Percentiles rank a stretch among this genome's conserved stretches.
These are phyloP conservation scores for Pelargonium fulgidum DNA, from an alignment of 441 rosid genomes.

Conservation along the genomic window DNA sequence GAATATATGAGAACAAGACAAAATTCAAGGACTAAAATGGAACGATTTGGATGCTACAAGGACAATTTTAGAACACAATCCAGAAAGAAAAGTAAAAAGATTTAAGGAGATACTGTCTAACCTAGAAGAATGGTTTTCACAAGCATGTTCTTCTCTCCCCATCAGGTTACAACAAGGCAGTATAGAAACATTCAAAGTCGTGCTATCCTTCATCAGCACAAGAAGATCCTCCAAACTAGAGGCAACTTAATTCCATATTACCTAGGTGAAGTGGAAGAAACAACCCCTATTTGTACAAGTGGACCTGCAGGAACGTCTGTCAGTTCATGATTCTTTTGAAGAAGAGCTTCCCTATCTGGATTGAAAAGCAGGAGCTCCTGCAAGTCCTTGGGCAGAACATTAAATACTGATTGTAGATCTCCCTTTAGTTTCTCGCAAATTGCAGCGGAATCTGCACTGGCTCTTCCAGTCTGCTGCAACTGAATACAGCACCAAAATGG, in stretches of 20 bases:
- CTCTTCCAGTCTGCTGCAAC: conserved; percentile 46
- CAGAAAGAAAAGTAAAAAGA: conserved; percentile 7
- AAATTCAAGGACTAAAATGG: no score
- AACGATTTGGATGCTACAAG: no score
- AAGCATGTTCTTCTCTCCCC: conserved; percentile 17
- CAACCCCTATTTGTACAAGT: conserved; percentile 20
- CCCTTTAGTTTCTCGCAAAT: conserved; percentile 62
- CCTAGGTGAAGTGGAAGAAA: conserved; percentile 25
- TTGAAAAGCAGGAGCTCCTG: conserved; percentile 80
- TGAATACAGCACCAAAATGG: conserved; percentile 27
- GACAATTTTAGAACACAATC: no score
- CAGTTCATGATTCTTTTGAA: conserved; percentile 35
- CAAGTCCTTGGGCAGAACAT: conserved; percentile 72
- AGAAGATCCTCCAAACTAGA: conserved; percentile 20
- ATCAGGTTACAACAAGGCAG: conserved; percentile 17
- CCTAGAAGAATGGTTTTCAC: conserved; percentile 22
- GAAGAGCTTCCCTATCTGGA: conserved; percentile 74
- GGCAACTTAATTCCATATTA: conserved; percentile 20
- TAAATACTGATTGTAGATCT: conserved; percentile 66
- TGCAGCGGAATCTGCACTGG: conserved; percentile 35
- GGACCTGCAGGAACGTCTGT: conserved; percentile 30
- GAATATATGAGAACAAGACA: no score
- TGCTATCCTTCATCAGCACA: conserved; percentile 15
- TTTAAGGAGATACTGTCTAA: conserved; percentile 22
- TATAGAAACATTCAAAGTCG: conserved; percentile 12